Conservation (phyloP, 164 flowering plant genomes). For the Annona squamosa region DNA sequence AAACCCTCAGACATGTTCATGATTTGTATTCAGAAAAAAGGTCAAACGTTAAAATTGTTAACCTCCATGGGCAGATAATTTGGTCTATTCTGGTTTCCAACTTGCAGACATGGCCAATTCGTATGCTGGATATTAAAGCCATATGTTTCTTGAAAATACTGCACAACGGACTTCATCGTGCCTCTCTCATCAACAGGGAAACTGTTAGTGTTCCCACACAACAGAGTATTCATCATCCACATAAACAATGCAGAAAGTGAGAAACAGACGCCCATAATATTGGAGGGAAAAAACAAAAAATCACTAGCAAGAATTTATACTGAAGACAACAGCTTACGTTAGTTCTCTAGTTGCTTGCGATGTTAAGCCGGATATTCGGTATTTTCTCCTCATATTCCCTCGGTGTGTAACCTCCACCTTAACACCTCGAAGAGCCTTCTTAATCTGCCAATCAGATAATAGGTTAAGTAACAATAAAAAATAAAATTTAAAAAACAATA, state of each 20-base stretch:
- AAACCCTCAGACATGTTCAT: background rate
- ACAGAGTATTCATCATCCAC: background rate
- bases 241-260: background rate
- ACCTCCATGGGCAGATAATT: slow-evolving; percentile 99
- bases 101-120: slow-evolving; percentile 96
- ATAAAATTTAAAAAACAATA: background rate
- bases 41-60: background rate
- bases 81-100: slow-evolving; percentile 81
- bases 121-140: slow-evolving; percentile 74
- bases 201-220: slow-evolving; percentile 20
- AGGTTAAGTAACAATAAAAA: background rate
- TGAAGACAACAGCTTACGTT: slow-evolving; percentile 43
- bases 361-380: slow-evolving; percentile 75
- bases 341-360: slow-evolving; percentile 67
- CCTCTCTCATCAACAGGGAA: slow-evolving; percentile 82
- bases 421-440: slow-evolving; percentile 75
- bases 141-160: slow-evolving; percentile 84
- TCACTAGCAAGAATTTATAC: background rate
- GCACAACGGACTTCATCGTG: slow-evolving; percentile 78
- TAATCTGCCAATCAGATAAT: slow-evolving; percentile 35
- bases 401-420: slow-evolving; percentile 81
- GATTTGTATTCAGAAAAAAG: background rate
- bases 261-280: background rate
- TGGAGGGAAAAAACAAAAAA: background rate
- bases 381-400: slow-evolving; percentile 74